Evolutionary conservation across 1,284 basidiomycete species (phyloP), one percentile per base, ranked within the genome.

Genomic region (Cutaneotrichosporon sp.): DNA sequence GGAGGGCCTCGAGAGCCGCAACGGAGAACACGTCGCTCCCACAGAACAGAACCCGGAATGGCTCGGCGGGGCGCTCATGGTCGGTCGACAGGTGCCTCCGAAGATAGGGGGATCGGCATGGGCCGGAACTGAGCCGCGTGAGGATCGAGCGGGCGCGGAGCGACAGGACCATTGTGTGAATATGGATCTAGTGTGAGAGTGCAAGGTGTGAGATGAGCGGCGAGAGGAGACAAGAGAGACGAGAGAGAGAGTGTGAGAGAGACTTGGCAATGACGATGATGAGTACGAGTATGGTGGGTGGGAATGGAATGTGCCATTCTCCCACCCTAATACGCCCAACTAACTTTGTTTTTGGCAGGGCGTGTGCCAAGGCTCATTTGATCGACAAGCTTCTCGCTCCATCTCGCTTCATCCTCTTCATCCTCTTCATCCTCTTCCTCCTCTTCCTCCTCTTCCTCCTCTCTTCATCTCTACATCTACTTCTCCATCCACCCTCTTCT

Each of bases 21-120:
- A 75, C 70, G 18, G 80, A 81, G 65, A 82, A 82, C 14, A 67
- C 66, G 62, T 82, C 81, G 9, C 79, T 79, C 5, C 81, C 81
- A 61, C 80, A 78, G 64, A 81, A 82, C 16, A 82, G 69, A 24
- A 82, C 71, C 24, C 78, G 71, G 68, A 80, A 78, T 5, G 69
- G 70, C 36, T 66, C 62, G 4, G 63, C 59, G 38, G 42, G 59
- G 36, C 47, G 4, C 38, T 49, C 53, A 18, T 1, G 13, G 13
- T 31, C 25, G 25, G 47, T 50, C 27, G 47, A 27, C 22, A 47
- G 22, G 25, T 27, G 22, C 22, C 24, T 9, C 6, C 22, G 45
- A 47, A 47, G 38, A n/a, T 42, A 42, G 7, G 38, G n/a, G 18
- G 38, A 42, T 42, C 38, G 16, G 18, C 38, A n/a, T 18, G 38